Evolutionary conservation across 2,329 filamentous ascomycete species (phyloP), one percentile per base, ranked within the genome.

Genomic region (Penicillium occitanis): DNA sequence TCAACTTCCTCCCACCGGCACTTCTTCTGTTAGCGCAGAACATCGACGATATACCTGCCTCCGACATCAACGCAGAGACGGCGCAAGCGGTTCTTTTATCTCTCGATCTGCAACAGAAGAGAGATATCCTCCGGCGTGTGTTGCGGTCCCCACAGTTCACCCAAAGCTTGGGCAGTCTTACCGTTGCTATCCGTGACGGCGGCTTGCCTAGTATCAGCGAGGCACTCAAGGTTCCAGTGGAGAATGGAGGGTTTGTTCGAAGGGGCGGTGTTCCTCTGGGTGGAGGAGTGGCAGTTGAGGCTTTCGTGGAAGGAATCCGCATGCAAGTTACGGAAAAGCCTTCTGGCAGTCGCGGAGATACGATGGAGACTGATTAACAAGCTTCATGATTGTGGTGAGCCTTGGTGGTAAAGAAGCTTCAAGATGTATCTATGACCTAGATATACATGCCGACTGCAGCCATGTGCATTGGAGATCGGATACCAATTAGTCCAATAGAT

Each of bases 171-270:
- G 87, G 88, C 0, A 95, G 91, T 75, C 81, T 99, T 71, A 97
- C 93, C 0, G 88, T 93, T 78, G 95, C 95, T 13, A 82, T 99
- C 64, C 85, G 93, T 66, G 94, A 98, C 72, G 95, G 95, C 13
- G 95, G 94, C 0, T 80, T 99, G 66, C 93, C 94, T 4, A 96
- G 89, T 71, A 90, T 99, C 69, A 90, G 92, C 6, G 93, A 96
- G 72, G 94, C 93, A 3, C 82, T 99, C 46, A 87, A 88, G 6
- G 86, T 98, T 66, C 87, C 88, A 71, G 87, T 99, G 22, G 86
- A 90, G 73, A 92, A 97, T 75, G 90, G 90, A n/a, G 94, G 94
- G 3, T 90, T 91, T 69, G 85, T 96, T 73, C 85, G 85, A 68
- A 88, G 91, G 64, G 90, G 91, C 5, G 90, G 87, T 61, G 89